phyloP scores from a whole-genome alignment of 2,329 filamentous ascomycete genomes.

The Ilyonectria sp. region DNA sequence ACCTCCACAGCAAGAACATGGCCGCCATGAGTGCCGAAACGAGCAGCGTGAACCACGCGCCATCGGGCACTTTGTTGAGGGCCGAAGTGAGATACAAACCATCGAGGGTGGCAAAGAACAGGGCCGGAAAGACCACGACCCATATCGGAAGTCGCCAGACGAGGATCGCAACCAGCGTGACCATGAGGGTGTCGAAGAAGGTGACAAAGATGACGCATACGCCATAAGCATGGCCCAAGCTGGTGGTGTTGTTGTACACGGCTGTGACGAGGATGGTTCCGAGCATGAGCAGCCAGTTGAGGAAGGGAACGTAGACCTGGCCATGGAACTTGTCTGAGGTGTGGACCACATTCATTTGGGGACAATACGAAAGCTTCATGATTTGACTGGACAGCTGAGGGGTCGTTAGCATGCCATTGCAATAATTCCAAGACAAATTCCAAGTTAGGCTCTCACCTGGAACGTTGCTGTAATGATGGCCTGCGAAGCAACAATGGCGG shows the following conservation, averaged over 20 bases:
- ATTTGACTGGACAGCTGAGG: conserved; percentile 68
- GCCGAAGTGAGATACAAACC: conserved; percentile 78
- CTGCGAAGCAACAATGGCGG: conserved; percentile 81
- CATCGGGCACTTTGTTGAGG: conserved; percentile 78
- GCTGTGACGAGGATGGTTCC: conserved; percentile 80
- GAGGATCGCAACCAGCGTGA: conserved; percentile 77
- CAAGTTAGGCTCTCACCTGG: conserved; percentile 57
- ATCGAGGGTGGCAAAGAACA: conserved; percentile 75
- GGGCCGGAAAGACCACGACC: conserved; percentile 71
- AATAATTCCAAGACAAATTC: not conserved
- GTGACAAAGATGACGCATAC: conserved; percentile 85
- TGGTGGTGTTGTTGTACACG: conserved; percentile 79
- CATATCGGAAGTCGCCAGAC: conserved; percentile 76
- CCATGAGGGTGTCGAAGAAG: conserved; percentile 81
- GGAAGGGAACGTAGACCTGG: conserved; percentile 80
- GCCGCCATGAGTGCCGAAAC: conserved; percentile 72
- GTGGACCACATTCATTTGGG: conserved; percentile 79
- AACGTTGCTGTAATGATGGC: conserved; percentile 83
- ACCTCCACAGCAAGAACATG: conserved; percentile 81
- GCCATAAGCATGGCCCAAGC: conserved; percentile 80
- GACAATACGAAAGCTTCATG: conserved; percentile 79
- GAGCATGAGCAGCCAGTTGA: conserved; percentile 82
- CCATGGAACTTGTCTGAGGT: conserved; percentile 78
- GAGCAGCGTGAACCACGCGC: conserved; percentile 82
- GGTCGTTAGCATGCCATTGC: not conserved